Conservation (phyloP, 2,329 filamentous ascomycete genomes). For the Mycogone perniciosa region DNA sequence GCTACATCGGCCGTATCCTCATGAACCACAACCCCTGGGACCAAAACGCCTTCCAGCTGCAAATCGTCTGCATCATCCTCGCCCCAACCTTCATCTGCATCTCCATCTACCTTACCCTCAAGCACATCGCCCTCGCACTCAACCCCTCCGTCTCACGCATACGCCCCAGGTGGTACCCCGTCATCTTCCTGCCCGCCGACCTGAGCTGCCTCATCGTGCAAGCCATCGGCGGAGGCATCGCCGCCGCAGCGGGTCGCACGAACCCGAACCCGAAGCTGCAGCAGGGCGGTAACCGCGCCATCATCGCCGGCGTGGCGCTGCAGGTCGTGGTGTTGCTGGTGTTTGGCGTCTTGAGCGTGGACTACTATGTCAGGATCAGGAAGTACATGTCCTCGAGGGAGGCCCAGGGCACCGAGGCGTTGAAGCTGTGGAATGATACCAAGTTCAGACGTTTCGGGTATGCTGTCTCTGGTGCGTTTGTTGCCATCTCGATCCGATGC, state of each 20-base stretch:
- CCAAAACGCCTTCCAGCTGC: conserved; percentile 47
- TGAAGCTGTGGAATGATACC: conserved; percentile 36
- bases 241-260: conserved; percentile 39
- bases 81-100: conserved; percentile 56
- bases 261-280: conserved; percentile 36
- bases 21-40: conserved; percentile 51
- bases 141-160: conserved; percentile 45
- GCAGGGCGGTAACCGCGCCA: conserved; percentile 41
- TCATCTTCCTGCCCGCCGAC: conserved; percentile 54
- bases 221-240: conserved; percentile 51
- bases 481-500: conserved; percentile 43
- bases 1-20: conserved; percentile 47
- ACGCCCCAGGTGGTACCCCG: conserved; percentile 45
- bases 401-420: conserved; percentile 21
- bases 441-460: conserved; percentile 39
- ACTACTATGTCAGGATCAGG: conserved; percentile 40
- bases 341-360: conserved; percentile 39
- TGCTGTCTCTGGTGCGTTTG: conserved; percentile 40
- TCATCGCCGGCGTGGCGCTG: conserved; percentile 48
- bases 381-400: conserved; percentile 31
- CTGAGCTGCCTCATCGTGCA: conserved; percentile 53
- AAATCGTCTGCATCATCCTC: conserved; percentile 54
- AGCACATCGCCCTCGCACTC: conserved; percentile 48
- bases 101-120: conserved; percentile 58
- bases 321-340: conserved; percentile 44